Evolutionary conservation across 371 early-diverging fungal species (phyloP).

Genomic region (Saksenaea vasiformis): DNA sequence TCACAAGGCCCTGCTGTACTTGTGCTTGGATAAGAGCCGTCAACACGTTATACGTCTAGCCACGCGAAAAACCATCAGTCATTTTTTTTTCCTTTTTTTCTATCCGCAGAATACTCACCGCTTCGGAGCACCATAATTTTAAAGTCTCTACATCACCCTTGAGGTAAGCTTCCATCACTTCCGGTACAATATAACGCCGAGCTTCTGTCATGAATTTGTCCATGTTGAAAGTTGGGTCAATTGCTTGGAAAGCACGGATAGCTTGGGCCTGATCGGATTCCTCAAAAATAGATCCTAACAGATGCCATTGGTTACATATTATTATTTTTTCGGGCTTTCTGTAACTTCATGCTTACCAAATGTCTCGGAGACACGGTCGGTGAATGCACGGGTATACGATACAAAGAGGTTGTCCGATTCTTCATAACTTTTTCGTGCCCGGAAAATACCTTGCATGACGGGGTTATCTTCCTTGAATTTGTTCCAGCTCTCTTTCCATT

Average conservation of each 20-base stretch:
- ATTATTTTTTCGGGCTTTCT: neutral
- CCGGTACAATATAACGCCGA: conserved; percentile 93
- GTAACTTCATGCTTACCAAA: conserved; percentile 52
- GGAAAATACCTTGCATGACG: conserved; percentile 83
- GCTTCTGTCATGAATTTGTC: conserved; percentile 89
- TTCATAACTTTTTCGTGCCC: conserved; percentile 76
- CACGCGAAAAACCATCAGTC: neutral
- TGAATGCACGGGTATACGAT: conserved; percentile 80
- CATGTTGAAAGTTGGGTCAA: conserved; percentile 87
- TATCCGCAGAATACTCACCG: conserved; percentile 49
- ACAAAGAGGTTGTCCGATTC: conserved; percentile 91
- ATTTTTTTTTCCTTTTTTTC: neutral
- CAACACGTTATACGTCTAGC: conserved; percentile 84
- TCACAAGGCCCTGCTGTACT: conserved; percentile 82
- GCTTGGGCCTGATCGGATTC: conserved; percentile 95
- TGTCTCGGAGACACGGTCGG: conserved; percentile 72
- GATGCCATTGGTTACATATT: neutral
- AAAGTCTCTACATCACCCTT: conserved; percentile 83
- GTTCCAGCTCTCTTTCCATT: conserved; percentile 91
- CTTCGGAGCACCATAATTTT: conserved; percentile 93
- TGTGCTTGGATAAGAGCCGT: conserved; percentile 86
- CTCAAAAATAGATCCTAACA: conserved; percentile 70
- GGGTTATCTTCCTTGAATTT: conserved; percentile 91
- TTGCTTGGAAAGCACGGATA: conserved; percentile 78
- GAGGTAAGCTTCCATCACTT: conserved; percentile 93